Evolutionary conservation across 2,329 filamentous ascomycete species (phyloP).

Genomic region (Akanthomyces muscarius): DNA sequence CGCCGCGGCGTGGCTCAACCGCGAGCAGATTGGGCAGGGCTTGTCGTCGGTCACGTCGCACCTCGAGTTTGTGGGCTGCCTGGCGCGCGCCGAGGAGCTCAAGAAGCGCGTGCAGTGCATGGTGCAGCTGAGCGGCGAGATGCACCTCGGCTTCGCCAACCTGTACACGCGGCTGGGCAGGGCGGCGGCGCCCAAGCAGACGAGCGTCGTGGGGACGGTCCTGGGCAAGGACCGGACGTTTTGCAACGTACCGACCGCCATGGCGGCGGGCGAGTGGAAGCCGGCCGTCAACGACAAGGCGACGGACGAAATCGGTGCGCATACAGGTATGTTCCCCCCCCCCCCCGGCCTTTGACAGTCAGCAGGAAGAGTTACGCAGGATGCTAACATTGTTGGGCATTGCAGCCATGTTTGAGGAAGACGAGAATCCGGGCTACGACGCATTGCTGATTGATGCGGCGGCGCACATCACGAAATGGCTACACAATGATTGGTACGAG

Average conservation of each 20-base stretch:
- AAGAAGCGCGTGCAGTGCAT: constrained; percentile 68
- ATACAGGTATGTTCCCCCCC: constrained; percentile 58
- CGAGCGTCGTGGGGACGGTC: constrained; percentile 53
- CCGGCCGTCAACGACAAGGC: constrained; percentile 75
- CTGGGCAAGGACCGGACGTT: constrained; percentile 76
- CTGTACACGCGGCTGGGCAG: constrained; percentile 81
- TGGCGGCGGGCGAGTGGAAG: constrained; percentile 56
- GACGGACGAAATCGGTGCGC: constrained; percentile 73
- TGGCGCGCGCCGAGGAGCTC: constrained; percentile 79
- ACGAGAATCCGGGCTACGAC: constrained; percentile 69
- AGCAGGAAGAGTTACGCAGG: constrained; percentile 11
- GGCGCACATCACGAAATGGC: constrained; percentile 62
- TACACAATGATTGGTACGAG: constrained; percentile 63
- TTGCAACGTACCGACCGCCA: constrained; percentile 67
- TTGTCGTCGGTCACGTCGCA: constrained; percentile 83
- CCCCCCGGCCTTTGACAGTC: no score
- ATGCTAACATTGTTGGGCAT: background rate
- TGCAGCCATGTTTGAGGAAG: constrained; percentile 67
- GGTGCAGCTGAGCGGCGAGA: constrained; percentile 58
- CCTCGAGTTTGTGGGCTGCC: constrained; percentile 86
- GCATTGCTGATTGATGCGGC: constrained; percentile 62
- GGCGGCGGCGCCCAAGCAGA: constrained; percentile 53
- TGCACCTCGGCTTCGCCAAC: constrained; percentile 75
- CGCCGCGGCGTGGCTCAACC: constrained; percentile 80
- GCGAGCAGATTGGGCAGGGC: constrained; percentile 72